Evolutionary conservation across 2,329 filamentous ascomycete species (phyloP), one percentile per base, ranked within the genome.

Genomic region (Ophiostoma sp.): DNA sequence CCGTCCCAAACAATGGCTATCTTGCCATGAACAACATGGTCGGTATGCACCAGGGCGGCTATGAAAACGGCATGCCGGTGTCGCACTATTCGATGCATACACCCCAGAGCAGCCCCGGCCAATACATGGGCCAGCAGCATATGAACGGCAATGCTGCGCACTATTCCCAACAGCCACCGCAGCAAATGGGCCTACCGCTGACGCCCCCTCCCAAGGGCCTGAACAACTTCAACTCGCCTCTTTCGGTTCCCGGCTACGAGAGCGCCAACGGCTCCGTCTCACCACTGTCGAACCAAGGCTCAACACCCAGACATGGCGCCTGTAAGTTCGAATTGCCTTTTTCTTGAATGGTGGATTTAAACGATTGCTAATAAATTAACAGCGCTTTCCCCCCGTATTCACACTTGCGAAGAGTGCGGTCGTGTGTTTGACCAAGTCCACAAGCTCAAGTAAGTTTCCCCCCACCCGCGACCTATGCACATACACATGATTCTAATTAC

Each of bases 391-490:
- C 76, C 74, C 6, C 75, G 76, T 17, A 72, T 74, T 0, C 79
- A 78, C 48, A 77, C 76, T 3, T 84, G 82, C 71, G 79, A 82
- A 20, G 77, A 82, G 48, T 84, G 82, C 71, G 77, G 78, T 23
- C 79, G 82, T 41, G 76, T 78, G 0, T 88, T 88, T 74, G 85
- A 87, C 71, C 85, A 87, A 75, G 80, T 85, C 11, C 85, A 88
- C 73, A 87, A 88, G 74, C 80, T 88, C 23, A 88, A 87, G 84
- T 86, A 80, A 73, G 80, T 67, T 15, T 15, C 10, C 1, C 11
- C n/a, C 8, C n/a, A 7, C 52, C 15, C 44, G 4, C 52, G n/a
- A 17, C 13, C 52, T 17, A 23, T 20, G 15, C 10, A 27, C 13
- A 27, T 57, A 5, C 2, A 23, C 10, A 13, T 31, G 23, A 15